Conservation (phyloP, 2,329 filamentous ascomycete genomes). For the Aspergillus spinulosporus region DNA sequence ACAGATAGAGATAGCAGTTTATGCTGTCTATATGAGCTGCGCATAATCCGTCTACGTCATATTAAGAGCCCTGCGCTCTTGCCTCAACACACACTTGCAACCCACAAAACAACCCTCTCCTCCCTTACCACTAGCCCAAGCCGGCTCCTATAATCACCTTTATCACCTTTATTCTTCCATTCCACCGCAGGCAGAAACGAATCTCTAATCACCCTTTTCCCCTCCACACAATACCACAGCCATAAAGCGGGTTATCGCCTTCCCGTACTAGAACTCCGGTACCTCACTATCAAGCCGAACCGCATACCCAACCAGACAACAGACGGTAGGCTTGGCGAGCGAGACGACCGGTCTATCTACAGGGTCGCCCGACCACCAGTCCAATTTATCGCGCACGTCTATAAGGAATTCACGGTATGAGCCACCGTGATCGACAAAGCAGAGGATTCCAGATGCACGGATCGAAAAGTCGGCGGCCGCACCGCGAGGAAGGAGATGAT, state of each 20-base stretch:
- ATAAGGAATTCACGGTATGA: slow-evolving; percentile 22
- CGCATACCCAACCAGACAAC: slow-evolving; percentile 9
- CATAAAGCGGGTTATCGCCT: slow-evolving; percentile 29
- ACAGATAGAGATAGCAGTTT: too few species aligned
- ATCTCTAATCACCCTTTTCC: background rate
- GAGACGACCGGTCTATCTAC: slow-evolving; percentile 17
- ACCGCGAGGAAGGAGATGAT: slow-evolving; percentile 30
- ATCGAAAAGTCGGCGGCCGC: slow-evolving; percentile 31
- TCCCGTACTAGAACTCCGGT: slow-evolving; percentile 25
- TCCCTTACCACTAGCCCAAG: too few species aligned
- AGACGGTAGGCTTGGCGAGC: background rate
- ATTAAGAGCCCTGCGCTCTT: too few species aligned
- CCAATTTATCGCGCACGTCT: slow-evolving; percentile 21
- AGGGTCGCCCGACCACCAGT: slow-evolving; percentile 7
- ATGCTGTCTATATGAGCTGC: too few species aligned
- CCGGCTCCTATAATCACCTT: background rate
- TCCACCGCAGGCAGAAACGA: slow-evolving; percentile 35
- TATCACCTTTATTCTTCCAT: slow-evolving; percentile 26
- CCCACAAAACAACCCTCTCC: too few species aligned
- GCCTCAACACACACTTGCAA: too few species aligned
- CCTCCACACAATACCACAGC: slow-evolving; percentile 11
- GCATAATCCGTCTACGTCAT: too few species aligned
- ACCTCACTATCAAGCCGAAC: slow-evolving; percentile 19
- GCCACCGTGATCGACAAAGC: slow-evolving; percentile 3
- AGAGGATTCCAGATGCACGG: slow-evolving; percentile 34